These are phyloP conservation scores for Penicillium olsonii DNA, from an alignment of 2,329 filamentous ascomycete species.

Conservation along the genomic window DNA sequence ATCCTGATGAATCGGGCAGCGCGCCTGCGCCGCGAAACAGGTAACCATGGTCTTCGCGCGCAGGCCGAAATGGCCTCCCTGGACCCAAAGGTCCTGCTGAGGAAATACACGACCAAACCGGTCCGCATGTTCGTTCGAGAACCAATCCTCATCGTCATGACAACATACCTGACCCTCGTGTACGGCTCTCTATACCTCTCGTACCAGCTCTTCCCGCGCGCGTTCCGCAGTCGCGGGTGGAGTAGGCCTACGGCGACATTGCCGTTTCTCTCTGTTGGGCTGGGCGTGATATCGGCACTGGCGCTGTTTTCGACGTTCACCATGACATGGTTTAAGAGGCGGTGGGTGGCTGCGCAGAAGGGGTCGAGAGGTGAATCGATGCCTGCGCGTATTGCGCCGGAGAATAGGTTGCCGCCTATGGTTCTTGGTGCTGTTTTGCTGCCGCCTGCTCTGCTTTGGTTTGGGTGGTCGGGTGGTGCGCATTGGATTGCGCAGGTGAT, in stretches of 20 bases:
- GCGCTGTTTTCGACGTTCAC: constrained; percentile 32
- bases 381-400: constrained; percentile 30
- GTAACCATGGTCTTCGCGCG: constrained; percentile 46
- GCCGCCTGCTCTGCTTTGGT: constrained; percentile 48
- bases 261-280: constrained; percentile 29
- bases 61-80: constrained; percentile 42
- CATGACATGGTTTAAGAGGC: constrained; percentile 32
- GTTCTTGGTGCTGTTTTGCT: constrained; percentile 44
- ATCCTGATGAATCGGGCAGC: constrained; percentile 50
- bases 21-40: constrained; percentile 47
- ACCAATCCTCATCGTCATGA: constrained; percentile 49
- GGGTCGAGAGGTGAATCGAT: not conserved
- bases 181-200: constrained; percentile 30
- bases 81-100: constrained; percentile 33
- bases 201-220: constrained; percentile 37
- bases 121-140: constrained; percentile 47
- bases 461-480: constrained; percentile 46
- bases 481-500: constrained; percentile 47
- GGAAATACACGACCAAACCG: constrained; percentile 44
- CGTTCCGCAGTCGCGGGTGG: constrained; percentile 34
- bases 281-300: constrained; percentile 27
- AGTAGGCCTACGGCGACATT: constrained; percentile 26
- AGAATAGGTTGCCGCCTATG: constrained; percentile 48
- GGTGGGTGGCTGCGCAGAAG: constrained; percentile 17
- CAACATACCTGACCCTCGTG: constrained; percentile 38